phyloP scores from a whole-genome alignment of 495 filamentous ascomycete genomes.

The Penicillium parvum region DNA sequence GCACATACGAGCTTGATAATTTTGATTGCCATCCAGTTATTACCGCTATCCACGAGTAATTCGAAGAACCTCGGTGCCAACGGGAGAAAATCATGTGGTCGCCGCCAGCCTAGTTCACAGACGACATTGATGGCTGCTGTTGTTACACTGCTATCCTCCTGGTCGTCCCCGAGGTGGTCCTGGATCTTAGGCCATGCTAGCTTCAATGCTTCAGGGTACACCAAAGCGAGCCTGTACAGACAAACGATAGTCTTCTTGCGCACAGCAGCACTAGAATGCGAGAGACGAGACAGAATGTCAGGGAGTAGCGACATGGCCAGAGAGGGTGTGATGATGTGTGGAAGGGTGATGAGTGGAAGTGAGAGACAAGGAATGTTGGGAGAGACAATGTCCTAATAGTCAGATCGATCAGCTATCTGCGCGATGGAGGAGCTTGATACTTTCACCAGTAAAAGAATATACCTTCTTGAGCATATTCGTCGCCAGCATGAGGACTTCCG shows the following conservation, averaged over 20 bases:
- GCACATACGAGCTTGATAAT: slow-evolving; percentile 84
- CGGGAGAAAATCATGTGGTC: slow-evolving; percentile 89
- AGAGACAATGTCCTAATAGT: slow-evolving; percentile 69
- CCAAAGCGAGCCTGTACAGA: slow-evolving; percentile 83
- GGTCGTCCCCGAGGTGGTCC: slow-evolving; percentile 84
- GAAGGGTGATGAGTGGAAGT: slow-evolving; percentile 79
- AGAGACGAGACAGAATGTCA: slow-evolving; percentile 80
- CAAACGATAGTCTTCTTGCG: slow-evolving; percentile 95
- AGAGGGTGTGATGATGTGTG: slow-evolving; percentile 86
- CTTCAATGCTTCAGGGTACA: slow-evolving; percentile 89
- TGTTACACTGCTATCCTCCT: slow-evolving; percentile 88
- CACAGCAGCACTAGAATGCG: slow-evolving; percentile 74
- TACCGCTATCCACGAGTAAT: slow-evolving; percentile 82
- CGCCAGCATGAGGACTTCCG: slow-evolving; percentile 95
- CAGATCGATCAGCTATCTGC: slow-evolving; percentile 7
- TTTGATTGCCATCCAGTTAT: slow-evolving; percentile 99
- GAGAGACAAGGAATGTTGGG: slow-evolving; percentile 69
- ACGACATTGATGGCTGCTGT: slow-evolving; percentile 95
- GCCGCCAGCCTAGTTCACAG: slow-evolving; percentile 90
- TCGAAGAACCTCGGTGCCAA: slow-evolving; percentile 89
- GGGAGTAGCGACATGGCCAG: slow-evolving; percentile 82
- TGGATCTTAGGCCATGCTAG: slow-evolving; percentile 96
- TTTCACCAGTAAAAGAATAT: neutral
- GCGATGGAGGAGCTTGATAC: neutral
- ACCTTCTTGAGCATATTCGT: slow-evolving; percentile 97